These are phyloP conservation scores for Pascua sp. DNA, from an alignment of 1,284 basidiomycete genomes.

Conservation along the genomic window DNA sequence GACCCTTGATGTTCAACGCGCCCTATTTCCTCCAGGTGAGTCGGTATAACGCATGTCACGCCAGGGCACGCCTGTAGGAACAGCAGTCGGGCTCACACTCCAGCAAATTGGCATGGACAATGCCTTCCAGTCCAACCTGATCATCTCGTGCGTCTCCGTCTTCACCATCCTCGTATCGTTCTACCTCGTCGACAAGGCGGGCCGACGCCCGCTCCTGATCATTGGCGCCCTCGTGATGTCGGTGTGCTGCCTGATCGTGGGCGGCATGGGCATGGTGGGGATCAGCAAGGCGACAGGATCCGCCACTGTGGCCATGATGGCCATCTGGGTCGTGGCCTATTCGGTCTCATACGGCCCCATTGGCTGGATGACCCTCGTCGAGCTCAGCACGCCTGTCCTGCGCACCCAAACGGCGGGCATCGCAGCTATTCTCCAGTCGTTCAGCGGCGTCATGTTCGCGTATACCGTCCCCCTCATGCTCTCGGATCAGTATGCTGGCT, in stretches of 20 bases:
- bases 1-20: too few relatives aligned
- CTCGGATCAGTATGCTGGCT: too few relatives aligned
- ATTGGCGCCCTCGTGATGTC: conserved; percentile 21
- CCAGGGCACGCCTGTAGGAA: too few relatives aligned
- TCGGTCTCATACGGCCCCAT: conserved; percentile 19
- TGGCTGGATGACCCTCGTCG: conserved; percentile 21
- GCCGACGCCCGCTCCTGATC: conserved; percentile 24
- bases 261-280: conserved; percentile 17
- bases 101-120: too few relatives aligned
- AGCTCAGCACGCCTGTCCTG: conserved; percentile 22
- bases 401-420: conserved; percentile 21
- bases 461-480: conserved; percentile 27
- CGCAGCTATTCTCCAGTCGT: conserved; percentile 14
- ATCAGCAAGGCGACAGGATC: conserved; percentile 7
- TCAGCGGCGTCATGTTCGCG: conserved; percentile 25
- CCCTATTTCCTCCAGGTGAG: too few relatives aligned
- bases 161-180: conserved; percentile 12
- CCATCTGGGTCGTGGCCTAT: conserved; percentile 25
- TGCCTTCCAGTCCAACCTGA: conserved; percentile 24
- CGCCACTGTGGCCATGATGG: conserved; percentile 17
- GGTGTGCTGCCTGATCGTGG: conserved; percentile 27
- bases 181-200: conserved; percentile 22
- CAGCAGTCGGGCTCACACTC: too few relatives aligned
- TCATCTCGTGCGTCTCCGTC: conserved; percentile 17
- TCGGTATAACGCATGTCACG: too few relatives aligned